Evolutionary conservation across 306 rosid species (phyloP), one percentile per base, ranked within the genome.

Genomic region (Castanea mollissima): DNA sequence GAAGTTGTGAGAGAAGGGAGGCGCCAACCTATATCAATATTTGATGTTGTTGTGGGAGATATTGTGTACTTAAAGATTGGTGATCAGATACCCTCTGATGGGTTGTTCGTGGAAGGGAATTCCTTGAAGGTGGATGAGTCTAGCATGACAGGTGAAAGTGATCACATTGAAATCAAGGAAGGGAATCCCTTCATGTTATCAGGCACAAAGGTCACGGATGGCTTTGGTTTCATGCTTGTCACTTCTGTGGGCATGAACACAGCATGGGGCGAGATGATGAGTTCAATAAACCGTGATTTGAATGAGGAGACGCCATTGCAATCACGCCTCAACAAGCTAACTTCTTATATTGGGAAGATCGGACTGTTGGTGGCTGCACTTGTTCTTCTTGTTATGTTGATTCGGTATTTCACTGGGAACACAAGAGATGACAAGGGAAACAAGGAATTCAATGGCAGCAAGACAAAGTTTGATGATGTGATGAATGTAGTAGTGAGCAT

Each of bases 121-220:
- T 69, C 80, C 5, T 10, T 81, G 62, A 81, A 56, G 54, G 75
- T 81, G 5, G 84, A 81, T 65, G 80, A 81, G 34, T 81, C 84
- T 19, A 69, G 71, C 76, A 81, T 74, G 84, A 81, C 80, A 0
- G 79, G 84, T 68, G 84, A 75, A 65, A 75, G 84, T 32, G 76
- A 57, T 4, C 71, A 67, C n/a, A 56, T 74, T 18, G 70, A 74
- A 3, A 64, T 73, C 31, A 27, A 80, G 41, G 64, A n/a, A 13
- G 55, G 19, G 29, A 74, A 55, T 55, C 83, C 78, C 5, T 80
- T 80, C 32, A 5, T 80, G 83, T 44, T 80, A 16, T 80, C 75
- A 0, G 83, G 83, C 49, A 80, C 83, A 3, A 80, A 80, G 69
- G 83, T 80, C 16, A 74, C 38, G 2, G 83, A 80, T 74, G 83